Percentiles rank a stretch among this genome's conserved stretches.
phyloP scores from a whole-genome alignment of 208 protist species.

The Leishmania tropica region DNA sequence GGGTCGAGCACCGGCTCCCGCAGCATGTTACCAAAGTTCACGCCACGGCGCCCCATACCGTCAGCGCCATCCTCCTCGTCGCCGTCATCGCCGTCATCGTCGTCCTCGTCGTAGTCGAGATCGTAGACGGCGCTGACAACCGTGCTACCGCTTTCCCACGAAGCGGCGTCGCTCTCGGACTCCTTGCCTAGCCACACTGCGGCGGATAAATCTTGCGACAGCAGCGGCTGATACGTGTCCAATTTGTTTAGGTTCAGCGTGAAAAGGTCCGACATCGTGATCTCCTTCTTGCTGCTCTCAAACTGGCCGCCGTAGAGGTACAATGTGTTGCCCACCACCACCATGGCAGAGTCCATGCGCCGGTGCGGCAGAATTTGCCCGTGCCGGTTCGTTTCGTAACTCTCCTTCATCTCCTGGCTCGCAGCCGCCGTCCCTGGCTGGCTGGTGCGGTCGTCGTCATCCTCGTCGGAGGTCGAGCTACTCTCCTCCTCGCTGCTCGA shows the following conservation, averaged over 20 bases:
- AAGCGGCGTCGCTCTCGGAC: slow-evolving; percentile 69
- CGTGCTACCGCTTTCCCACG: slow-evolving; percentile 90
- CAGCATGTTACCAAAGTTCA: slow-evolving; percentile 25
- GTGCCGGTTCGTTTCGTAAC: slow-evolving; percentile 65
- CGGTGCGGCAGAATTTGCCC: slow-evolving; percentile 79
- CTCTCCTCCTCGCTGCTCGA: slow-evolving; percentile 29
- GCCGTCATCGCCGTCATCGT: slow-evolving; percentile 76
- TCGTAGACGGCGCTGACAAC: slow-evolving; percentile 83
- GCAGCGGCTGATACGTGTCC: slow-evolving; percentile 78
- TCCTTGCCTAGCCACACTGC: slow-evolving; percentile 87
- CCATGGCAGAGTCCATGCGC: slow-evolving; percentile 82
- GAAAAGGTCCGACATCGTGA: slow-evolving; percentile 91
- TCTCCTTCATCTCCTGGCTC: slow-evolving; percentile 59
- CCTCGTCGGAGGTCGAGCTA: slow-evolving; percentile 25
- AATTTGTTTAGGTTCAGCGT: slow-evolving; percentile 82
- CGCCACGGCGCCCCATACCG: slow-evolving; percentile 2
- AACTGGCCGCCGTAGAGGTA: slow-evolving; percentile 92
- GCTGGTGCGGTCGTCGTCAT: slow-evolving; percentile 28
- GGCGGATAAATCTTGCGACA: slow-evolving; percentile 84
- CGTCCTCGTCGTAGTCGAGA: slow-evolving; percentile 69
- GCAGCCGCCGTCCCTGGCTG: slow-evolving; percentile 6
- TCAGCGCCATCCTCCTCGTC: slow-evolving; percentile 48
- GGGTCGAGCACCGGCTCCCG: slow-evolving; percentile 32
- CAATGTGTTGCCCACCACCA: slow-evolving; percentile 66
- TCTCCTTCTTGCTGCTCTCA: slow-evolving; percentile 85